phyloP scores from a whole-genome alignment of 331 rosid genomes.

The Prunus yedoensis region DNA sequence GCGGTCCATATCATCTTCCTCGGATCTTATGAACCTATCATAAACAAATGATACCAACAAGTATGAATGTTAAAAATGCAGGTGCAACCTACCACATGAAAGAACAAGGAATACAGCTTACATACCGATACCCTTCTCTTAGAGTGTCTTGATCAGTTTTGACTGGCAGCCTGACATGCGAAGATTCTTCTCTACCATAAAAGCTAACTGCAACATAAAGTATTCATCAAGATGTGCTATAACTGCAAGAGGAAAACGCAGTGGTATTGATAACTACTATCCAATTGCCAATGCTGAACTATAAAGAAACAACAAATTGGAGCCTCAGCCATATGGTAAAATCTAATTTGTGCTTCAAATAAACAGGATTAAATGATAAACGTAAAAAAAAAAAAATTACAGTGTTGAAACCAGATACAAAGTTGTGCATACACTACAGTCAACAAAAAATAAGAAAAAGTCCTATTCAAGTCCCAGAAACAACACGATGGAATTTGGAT shows the following conservation, averaged over 20 bases:
- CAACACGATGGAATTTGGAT: neutral
- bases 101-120: neutral
- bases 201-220: slow-evolving; percentile 51
- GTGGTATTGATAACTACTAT: slow-evolving; percentile 4
- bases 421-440: neutral
- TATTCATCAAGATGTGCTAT: slow-evolving; percentile 1
- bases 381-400: neutral
- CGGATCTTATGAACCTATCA: slow-evolving; percentile 77
- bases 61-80: neutral
- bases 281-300: neutral
- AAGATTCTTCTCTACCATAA: slow-evolving; percentile 61
- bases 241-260: slow-evolving; percentile 10
- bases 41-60: neutral
- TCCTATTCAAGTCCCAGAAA: neutral
- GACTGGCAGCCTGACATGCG: slow-evolving; percentile 56
- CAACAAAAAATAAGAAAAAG: neutral
- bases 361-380: neutral
- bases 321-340: neutral
- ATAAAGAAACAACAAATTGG: neutral
- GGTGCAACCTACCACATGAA: neutral
- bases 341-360: neutral
- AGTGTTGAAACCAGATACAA: neutral
- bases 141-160: slow-evolving; percentile 91
- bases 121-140: slow-evolving; percentile 83
- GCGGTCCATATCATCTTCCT: slow-evolving; percentile 86